These are phyloP conservation scores for Backusella parvicylindrica DNA, from an alignment of 192 early-diverging fungal species.

Conservation along the genomic window DNA sequence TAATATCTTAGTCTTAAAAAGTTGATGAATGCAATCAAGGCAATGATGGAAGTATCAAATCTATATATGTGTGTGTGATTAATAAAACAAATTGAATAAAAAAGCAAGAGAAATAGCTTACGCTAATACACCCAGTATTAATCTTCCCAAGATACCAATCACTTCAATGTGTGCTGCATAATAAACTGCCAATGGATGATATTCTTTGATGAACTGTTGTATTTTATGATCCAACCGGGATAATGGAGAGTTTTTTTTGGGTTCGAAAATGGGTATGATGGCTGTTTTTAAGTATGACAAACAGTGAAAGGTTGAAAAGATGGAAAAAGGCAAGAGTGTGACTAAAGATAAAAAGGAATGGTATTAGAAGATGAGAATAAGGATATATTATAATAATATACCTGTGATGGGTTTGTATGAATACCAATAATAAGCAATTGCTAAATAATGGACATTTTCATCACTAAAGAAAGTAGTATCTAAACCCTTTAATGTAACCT, in stretches of 20 bases:
- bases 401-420: constrained; percentile 62
- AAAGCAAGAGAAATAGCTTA: too few species aligned
- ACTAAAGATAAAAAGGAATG: constrained; percentile 42
- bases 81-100: too few species aligned
- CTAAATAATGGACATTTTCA: constrained; percentile 75
- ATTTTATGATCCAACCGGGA: constrained; percentile 32
- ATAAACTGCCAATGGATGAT: constrained; percentile 59
- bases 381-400: constrained; percentile 19
- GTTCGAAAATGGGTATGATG: constrained; percentile 58
- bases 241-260: constrained; percentile 19
- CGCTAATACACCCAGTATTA: constrained; percentile 48
- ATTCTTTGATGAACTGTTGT: constrained; percentile 43
- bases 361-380: neutral
- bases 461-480: constrained; percentile 48
- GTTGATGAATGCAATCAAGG: constrained; percentile 55
- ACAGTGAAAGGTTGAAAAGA: constrained; percentile 73
- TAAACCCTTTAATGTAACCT: neutral
- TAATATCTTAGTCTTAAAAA: constrained; percentile 70
- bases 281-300: constrained; percentile 61
- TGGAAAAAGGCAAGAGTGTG: constrained; percentile 63
- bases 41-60: constrained; percentile 32
- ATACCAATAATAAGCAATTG: constrained; percentile 68
- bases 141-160: constrained; percentile 57
- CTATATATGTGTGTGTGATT: constrained; percentile 3
- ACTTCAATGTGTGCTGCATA: constrained; percentile 68